Evolutionary conservation across 1,284 basidiomycete genomes (phyloP), one percentile per base, ranked within the genome.

Genomic region (Rhizoctonia solani): DNA sequence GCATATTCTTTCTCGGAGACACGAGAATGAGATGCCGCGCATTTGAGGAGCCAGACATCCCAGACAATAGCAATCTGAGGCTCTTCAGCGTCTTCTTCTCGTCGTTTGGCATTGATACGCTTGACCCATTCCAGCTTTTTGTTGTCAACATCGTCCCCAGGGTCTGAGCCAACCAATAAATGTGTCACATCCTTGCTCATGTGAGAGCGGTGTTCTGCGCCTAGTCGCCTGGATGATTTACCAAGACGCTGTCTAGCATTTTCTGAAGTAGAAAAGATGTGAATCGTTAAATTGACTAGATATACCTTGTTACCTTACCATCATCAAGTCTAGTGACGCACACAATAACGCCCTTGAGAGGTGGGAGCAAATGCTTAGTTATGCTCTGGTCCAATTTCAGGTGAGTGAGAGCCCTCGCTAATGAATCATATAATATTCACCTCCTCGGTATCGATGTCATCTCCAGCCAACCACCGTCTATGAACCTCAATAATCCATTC

Each of bases 31-130:
- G 23, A 27, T 23, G 49, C 59, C 6, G 59, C 44, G 39, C 72
- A 74, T 29, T 71, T 70, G 58, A 67, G 68, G n/a, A 73, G 44
- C 73, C 73, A 74, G 42, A 70, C 67, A 8, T 69, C 69, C 69
- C 73, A 72, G 41, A 74, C 69, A 29, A 74, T 63, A 41, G 71
- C 52, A 19, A 73, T 72, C 14, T 34, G 47, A 2, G 63, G 69
- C 21, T 69, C 47, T 46, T 66, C 41, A 29, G 61, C 42, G 47
- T 67, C 21, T 42, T 56, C 56, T 54, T 59, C 49, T 41, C 23
- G 68, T 25, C 54, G 63, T 27, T 68, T 54, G 25, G 55, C 30
- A 58, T 71, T 70, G 6, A 55, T 56, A 11, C 44, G 34, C 13
- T 21, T 41, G 8, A 65, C 66, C 69, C 66, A 71, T 27, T 54